Base-by-base conservation (phyloP, 2,329 filamentous ascomycete species). In the Pseudogymnoascus sp. region DNA sequence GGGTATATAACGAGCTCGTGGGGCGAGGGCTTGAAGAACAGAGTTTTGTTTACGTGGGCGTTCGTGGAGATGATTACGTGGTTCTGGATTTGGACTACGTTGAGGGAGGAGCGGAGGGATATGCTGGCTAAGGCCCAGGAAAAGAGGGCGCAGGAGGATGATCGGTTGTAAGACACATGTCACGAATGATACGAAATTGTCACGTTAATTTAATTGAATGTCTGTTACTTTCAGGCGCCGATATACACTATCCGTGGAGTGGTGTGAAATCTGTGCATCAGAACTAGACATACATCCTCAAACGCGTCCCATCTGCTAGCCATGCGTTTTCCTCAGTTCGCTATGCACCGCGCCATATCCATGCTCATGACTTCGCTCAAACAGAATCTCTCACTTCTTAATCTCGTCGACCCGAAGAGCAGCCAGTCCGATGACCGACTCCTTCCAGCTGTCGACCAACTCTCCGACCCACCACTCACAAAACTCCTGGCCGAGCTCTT, bases 31-130 rank as follows among this genome's bases (percentile, higher is more conserved):
- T 75, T 96, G 69, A 91, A 93, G 78, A 96, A 96, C 73, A 84
- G 91, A 60, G 79, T 96, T 42, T 85, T 96, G 42, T 96, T 97
- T 73, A 87, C 89, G 0, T 95, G 91, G 76, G 86, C 86, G 7
- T 95, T 96, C 70, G 72, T 96, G 72, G 93, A 97, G 79, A 84
- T 91, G 74, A 80, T 91, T 68, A 83, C 84, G 65, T 96, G 92
- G 91, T 92, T 96, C 75, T 96, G 92, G 92, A 86, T 85, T 23
- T 91, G 86, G 81, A 80, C 88, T 31, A 88, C 85, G 3, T 74
- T 91, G 69, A 79, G 85, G 61, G 88, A 91, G 70, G 88, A 91
- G 78, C 72, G 77, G 62, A 72, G 72, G 59, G 72, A 75, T 59
- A 69, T 75, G 36, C 68, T 72, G 9, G 65, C 75, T 31, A 72